Evolutionary conservation across 2,329 filamentous ascomycete genomes (phyloP).

Genomic region (Paecilomyces sp.): DNA sequence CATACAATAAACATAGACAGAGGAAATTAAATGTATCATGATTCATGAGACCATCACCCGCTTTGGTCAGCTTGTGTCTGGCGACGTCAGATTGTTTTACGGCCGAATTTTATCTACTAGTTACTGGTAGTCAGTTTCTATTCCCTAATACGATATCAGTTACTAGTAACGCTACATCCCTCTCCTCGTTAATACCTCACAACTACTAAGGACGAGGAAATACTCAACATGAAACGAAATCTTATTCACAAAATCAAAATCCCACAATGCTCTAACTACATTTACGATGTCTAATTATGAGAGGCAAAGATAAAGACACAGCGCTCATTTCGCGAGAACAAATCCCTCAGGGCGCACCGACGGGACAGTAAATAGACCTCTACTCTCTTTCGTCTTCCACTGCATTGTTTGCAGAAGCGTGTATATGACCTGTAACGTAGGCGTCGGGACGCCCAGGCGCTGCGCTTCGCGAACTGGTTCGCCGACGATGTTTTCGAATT

Average conservation of each 20-base stretch:
- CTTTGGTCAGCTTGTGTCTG: too few species aligned
- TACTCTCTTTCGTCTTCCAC: constrained; percentile 2
- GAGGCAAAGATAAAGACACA: too few species aligned
- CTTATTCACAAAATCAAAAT: neutral
- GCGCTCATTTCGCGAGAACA: neutral
- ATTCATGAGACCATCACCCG: too few species aligned
- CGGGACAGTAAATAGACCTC: constrained; percentile 4
- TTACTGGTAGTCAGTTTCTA: too few species aligned
- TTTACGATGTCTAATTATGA: neutral
- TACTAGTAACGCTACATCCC: too few species aligned
- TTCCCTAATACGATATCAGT: too few species aligned
- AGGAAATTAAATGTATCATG: too few species aligned
- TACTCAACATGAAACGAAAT: too few species aligned
- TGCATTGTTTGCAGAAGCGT: constrained; percentile 5
- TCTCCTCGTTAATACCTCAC: too few species aligned
- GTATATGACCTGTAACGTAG: constrained; percentile 19
- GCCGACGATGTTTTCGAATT: constrained; percentile 48
- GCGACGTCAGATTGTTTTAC: too few species aligned
- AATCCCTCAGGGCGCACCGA: constrained; percentile 1
- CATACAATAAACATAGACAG: too few species aligned
- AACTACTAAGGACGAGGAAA: neutral
- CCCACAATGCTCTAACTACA: neutral
- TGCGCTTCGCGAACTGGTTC: constrained; percentile 47
- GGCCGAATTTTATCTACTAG: too few species aligned
- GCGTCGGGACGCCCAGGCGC: constrained; percentile 31